Evolutionary conservation across 192 early-diverging fungal species (phyloP).

Genomic region (Umbelopsis sp.): DNA sequence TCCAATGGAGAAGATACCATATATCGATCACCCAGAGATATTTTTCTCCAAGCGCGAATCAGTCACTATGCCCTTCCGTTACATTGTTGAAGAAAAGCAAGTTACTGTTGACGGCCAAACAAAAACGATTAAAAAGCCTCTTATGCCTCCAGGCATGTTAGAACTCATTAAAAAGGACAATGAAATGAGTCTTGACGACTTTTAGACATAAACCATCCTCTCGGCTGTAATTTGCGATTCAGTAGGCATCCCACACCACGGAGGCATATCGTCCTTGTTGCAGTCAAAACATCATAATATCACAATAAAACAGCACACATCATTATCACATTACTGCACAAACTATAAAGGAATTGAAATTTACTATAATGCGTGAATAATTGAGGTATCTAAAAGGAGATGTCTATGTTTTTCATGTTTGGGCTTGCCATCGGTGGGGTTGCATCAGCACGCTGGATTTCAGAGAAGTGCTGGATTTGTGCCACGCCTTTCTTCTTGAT

Average conservation of each 20-base stretch:
- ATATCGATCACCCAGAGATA: constrained; percentile 76
- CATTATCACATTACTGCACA: not conserved
- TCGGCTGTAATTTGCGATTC: constrained; percentile 1
- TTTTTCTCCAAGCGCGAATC: constrained; percentile 66
- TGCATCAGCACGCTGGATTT: constrained; percentile 30
- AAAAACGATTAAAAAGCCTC: constrained; percentile 49
- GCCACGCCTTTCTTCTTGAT: constrained; percentile 8
- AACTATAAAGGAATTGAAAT: constrained; percentile 19
- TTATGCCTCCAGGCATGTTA: constrained; percentile 74
- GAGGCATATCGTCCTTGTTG: not conserved
- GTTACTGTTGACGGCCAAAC: constrained; percentile 39
- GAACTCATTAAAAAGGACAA: constrained; percentile 74
- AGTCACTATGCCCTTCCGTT: constrained; percentile 82
- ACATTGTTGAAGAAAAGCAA: constrained; percentile 53
- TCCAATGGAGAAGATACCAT: constrained; percentile 63
- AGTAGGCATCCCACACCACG: not conserved
- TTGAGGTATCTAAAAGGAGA: constrained; percentile 11
- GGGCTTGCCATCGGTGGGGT: not conserved
- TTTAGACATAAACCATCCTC: constrained; percentile 4
- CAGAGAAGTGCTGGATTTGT: constrained; percentile 32
- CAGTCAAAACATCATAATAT: too few species aligned
- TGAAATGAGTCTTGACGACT: constrained; percentile 53
- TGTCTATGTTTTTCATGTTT: not conserved
- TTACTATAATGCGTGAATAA: not conserved
- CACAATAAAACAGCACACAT: too few species aligned